phyloP scores from a whole-genome alignment of 306 rosid genomes.

The Citrullus colocynthis region DNA sequence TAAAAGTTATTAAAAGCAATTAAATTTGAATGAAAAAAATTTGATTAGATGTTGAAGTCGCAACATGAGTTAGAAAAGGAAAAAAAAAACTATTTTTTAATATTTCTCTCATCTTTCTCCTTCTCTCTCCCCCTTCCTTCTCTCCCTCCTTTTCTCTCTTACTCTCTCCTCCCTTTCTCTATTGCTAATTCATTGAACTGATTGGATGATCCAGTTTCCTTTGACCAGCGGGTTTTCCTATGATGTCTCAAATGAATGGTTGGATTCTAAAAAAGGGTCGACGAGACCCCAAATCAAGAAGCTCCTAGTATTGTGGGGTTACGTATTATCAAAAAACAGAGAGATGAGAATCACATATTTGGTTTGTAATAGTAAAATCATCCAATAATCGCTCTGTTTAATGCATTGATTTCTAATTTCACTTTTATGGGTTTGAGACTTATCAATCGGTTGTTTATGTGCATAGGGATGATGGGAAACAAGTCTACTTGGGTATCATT shows the following conservation, averaged over 20 bases:
- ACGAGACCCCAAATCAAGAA: constrained; percentile 76
- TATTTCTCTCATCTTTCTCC: no score
- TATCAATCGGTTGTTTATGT: not conserved
- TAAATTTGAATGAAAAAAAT: no score
- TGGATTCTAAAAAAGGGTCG: constrained; percentile 62
- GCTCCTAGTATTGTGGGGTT: constrained; percentile 94
- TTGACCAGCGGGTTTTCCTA: constrained; percentile 3
- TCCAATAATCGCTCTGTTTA: not conserved
- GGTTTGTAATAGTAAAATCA: constrained; percentile 28
- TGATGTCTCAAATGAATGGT: constrained; percentile 23
- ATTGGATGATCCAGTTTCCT: constrained; percentile 55
- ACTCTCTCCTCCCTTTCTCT: no score
- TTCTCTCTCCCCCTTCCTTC: no score
- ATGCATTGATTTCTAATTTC: not conserved
- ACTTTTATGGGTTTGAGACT: not conserved
- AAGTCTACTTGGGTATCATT: constrained; percentile 75
- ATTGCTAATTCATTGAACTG: no score
- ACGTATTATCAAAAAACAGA: constrained; percentile 86
- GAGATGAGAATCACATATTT: constrained; percentile 94
- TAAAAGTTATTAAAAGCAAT: no score
- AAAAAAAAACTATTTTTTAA: no score
- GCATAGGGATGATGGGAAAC: constrained; percentile 83
- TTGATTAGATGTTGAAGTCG: no score
- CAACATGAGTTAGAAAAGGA: no score
- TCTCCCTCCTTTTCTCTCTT: no score